Percentiles rank a stretch among this genome's conserved stretches.
Conservation (phyloP, 495 filamentous ascomycete species). For the Amphirosellinia nigrospora region DNA sequence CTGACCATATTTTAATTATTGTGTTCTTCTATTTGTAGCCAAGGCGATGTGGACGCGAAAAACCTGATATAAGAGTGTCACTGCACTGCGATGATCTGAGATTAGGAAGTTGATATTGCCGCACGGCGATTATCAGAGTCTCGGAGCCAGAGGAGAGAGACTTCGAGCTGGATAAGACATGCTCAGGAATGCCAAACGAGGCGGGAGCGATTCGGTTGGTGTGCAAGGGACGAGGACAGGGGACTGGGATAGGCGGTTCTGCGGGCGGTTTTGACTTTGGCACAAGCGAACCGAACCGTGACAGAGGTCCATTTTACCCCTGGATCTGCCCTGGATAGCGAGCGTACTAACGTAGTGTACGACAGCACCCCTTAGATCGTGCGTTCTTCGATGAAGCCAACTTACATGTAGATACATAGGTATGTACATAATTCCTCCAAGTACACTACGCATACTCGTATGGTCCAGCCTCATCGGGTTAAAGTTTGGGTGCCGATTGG, state of each 20-base stretch:
- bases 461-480: neutral
- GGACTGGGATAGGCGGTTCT: neutral
- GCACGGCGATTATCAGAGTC: too few species aligned
- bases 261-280: neutral
- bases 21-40: neutral
- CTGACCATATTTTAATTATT: neutral
- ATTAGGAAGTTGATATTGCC: neutral
- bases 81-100: neutral
- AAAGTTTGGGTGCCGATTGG: neutral
- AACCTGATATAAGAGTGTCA: neutral
- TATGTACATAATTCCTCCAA: too few species aligned
- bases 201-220: neutral
- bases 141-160: too few species aligned
- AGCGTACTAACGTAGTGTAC: too few species aligned
- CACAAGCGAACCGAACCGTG: too few species aligned
- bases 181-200: neutral
- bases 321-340: neutral
- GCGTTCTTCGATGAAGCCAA: neutral
- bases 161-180: too few species aligned
- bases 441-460: neutral
- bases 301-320: neutral
- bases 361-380: conserved; percentile 14
- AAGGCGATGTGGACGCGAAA: neutral
- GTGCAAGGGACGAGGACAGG: neutral
- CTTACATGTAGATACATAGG: neutral